Evolutionary conservation across 495 filamentous ascomycete species (phyloP), one percentile per base, ranked within the genome.

Genomic region (Hypoxylon intermedium): DNA sequence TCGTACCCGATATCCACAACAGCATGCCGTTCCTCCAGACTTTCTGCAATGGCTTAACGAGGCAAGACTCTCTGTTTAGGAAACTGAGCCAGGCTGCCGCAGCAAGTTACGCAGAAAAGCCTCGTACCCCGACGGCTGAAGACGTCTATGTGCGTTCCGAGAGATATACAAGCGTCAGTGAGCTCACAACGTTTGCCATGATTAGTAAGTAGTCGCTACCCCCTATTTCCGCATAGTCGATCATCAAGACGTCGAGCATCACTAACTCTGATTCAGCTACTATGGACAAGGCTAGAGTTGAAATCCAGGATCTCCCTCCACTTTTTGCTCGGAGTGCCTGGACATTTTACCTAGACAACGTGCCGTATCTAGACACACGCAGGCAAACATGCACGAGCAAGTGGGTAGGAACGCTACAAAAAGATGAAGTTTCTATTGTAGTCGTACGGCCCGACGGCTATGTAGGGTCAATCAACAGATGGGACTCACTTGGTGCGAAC

Each of bases 391-490:
- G 83, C 58, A 83, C 81, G 13, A 74, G 77, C 40, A 87, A 84
- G 67, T 91, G 86, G 87, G 73, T 85, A 21, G 86, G 84, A n/a
- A 74, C 72, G 16, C 53, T 88, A 15, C 69, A 68, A 0, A 71
- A 71, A 1, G 75, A 77, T 5, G 77, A 85, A 48, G 79, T 84
- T 11, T 80, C 77, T 20, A 77, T 88, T 21, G 80, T 85, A 38
- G 82, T 84, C 63, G 79, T 89, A 4, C 77, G 87, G 24, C 87
- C 87, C 1, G 87, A 89, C 70, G 86, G 86, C 19, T 89, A 89
- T 71, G 79, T 88, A 18, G 87, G 86, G 6, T 80, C 77, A 13
- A 76, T 86, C 24, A 77, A 78, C 9, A 72, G 73, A 15, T 89
- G 83, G 83, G 72, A 75, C 41, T 68, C 75, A 4, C 73, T 68